phyloP scores from a whole-genome alignment of 139 green algal species.

The Desmodesmus armatus region DNA sequence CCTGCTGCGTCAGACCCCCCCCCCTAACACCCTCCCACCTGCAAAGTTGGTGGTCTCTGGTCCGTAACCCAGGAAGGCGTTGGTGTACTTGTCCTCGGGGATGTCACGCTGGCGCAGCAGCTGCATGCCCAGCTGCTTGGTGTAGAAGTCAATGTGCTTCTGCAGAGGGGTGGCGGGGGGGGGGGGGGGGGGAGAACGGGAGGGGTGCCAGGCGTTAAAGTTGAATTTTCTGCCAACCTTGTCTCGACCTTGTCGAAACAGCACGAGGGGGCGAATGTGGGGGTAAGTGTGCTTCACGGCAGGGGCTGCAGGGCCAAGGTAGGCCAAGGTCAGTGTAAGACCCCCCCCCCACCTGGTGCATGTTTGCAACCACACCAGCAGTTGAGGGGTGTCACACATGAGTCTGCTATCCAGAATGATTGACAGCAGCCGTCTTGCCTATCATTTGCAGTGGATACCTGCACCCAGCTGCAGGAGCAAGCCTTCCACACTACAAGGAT shows the following conservation, averaged over 20 bases:
- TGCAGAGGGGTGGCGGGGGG: not conserved
- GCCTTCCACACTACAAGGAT: too few species aligned
- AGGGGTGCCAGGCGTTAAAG: not conserved
- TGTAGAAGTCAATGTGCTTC: constrained; percentile 63
- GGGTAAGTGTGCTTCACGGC: not conserved
- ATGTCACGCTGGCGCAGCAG: constrained; percentile 85
- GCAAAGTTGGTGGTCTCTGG: constrained; percentile 78
- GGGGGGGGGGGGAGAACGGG: not conserved
- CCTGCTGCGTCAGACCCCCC: not conserved
- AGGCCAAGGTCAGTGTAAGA: too few species aligned
- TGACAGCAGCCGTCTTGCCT: too few species aligned
- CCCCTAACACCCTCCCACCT: too few species aligned
- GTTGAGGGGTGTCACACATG: too few species aligned
- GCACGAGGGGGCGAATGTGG: not conserved
- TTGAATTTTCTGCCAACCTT: not conserved
- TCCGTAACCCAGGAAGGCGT: constrained; percentile 85
- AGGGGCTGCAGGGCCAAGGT: not conserved
- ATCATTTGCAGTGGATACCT: too few species aligned
- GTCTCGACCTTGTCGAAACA: not conserved
- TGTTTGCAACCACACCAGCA: too few species aligned
- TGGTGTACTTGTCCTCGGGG: constrained; percentile 88
- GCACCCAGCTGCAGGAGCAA: too few species aligned
- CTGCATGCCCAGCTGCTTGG: constrained; percentile 83
- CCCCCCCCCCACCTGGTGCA: too few species aligned
- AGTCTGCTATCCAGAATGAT: too few species aligned